Base-by-base conservation (phyloP, 306 rosid genomes). In the Boehmeria nivea region DNA sequence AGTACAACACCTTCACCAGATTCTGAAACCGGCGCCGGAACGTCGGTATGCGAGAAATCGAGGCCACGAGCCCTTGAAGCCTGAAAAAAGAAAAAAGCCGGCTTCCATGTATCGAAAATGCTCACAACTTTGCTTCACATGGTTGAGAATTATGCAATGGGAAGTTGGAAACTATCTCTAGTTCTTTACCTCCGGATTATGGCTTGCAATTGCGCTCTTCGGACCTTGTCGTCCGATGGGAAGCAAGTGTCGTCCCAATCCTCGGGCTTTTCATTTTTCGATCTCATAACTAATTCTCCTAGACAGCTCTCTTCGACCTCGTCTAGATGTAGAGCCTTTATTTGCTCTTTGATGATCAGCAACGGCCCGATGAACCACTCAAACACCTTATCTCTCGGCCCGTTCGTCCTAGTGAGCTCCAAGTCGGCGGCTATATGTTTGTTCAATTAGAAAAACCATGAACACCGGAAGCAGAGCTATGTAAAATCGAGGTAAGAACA, bases 361-460 rank as follows among this genome's bases (percentile, higher is more conserved):
- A 88, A 66, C 24, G 96, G 96, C 22, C 76, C 90, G 36, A 84
- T 72, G 70, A 80, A 88, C 96, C 96, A 88, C 69, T 84, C 90
- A 2, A 82, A 82, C 57, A 82, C 76, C 54, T 54, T 71, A 42
- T 84, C 94, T 68, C 63, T 83, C 13, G 94, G 88, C 18, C 76
- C 75, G 34, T 88, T 80, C 65, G 73, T 67, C 66, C 61, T 69
- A 13, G 86, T 88, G 78, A 88, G 57, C 57, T 80, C 90, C 51
- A 68, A 67, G 13, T 70, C 90, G 59, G 82, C 90, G 46, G 85
- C 96, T 88, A 78, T 55, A 4, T 11, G 9, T 10, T 70, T 51
- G 66, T 31, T 52, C 68, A 70, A 31, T 23, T 42, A 19, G 51
- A 53, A 54, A 20, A 63, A 66, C 42, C 67, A 55, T 53, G 34